phyloP scores from a whole-genome alignment of 768 basidiomycete genomes.

The Phylloporus rhodoxanthus region DNA sequence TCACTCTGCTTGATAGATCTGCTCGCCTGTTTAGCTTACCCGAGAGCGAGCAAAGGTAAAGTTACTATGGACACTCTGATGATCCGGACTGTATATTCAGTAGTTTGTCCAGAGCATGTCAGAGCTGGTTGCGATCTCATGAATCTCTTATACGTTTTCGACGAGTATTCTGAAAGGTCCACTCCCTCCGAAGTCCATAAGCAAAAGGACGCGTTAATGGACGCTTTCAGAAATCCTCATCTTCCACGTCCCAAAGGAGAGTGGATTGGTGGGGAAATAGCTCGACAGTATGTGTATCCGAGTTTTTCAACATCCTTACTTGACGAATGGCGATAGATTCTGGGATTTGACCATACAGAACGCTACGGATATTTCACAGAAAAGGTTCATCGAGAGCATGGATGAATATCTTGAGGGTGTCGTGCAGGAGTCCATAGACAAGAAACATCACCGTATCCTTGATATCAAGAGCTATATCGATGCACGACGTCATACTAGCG shows the following conservation, averaged over 20 bases:
- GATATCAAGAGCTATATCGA: no score
- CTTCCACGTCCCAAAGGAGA: constrained; percentile 11
- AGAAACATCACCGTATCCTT: no score
- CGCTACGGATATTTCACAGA: constrained; percentile 4
- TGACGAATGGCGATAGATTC: constrained; percentile 5
- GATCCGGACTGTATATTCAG: background rate
- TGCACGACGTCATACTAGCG: no score
- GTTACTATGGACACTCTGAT: background rate
- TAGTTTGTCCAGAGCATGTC: constrained; percentile 9
- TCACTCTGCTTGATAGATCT: constrained; percentile 3
- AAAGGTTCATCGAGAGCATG: constrained; percentile 36
- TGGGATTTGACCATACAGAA: constrained; percentile 8
- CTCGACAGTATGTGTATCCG: constrained; percentile 12
- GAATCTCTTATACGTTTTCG: constrained; percentile 45
- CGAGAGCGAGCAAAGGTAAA: constrained; percentile 9
- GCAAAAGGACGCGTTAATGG: constrained; percentile 19
- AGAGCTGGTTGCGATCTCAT: constrained; percentile 45
- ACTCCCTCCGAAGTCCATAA: constrained; percentile 26
- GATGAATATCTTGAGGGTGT: constrained; percentile 34
- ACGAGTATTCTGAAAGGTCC: constrained; percentile 45
- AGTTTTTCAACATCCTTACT: background rate
- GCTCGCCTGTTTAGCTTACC: constrained; percentile 5
- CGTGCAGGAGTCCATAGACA: constrained; percentile 39
- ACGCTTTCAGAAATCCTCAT: constrained; percentile 13
- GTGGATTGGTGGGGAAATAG: constrained; percentile 16